A percentile compares a stretch with the other conserved stretches of the same genome.
phyloP scores from a whole-genome alignment of 148 eudicot genomes.

The Vaccinium myrtillus region DNA sequence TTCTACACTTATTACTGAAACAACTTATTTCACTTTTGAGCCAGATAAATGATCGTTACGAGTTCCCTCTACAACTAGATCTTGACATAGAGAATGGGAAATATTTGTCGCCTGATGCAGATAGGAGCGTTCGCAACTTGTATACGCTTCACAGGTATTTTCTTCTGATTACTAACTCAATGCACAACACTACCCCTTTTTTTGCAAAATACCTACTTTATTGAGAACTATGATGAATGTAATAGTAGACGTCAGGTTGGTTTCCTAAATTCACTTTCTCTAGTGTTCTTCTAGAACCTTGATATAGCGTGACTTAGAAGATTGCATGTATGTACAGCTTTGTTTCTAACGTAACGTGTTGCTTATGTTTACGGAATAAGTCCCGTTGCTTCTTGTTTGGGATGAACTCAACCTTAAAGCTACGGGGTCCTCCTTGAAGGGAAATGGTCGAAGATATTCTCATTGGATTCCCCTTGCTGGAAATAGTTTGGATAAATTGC shows the following conservation, averaged over 20 bases:
- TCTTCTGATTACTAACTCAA: not conserved
- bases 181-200: not conserved
- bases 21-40: not conserved
- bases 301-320: not conserved
- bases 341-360: not conserved
- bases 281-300: not conserved
- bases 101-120: constrained; percentile 77
- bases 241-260: not conserved
- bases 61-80: constrained; percentile 80
- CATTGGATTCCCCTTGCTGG: not conserved
- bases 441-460: not conserved
- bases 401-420: not conserved
- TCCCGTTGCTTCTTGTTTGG: not conserved
- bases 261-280: not conserved
- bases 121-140: constrained; percentile 78
- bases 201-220: not conserved
- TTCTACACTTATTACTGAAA: not conserved
- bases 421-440: not conserved
- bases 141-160: constrained; percentile 78
- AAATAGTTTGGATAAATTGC: constrained; percentile 5
- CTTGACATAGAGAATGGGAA: constrained; percentile 77
- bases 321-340: not conserved
- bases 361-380: not conserved
- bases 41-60: constrained; percentile 88
- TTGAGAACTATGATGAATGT: not conserved